Conservation (phyloP, 2,329 filamentous ascomycete species). For the Calonectria leucothoes region DNA sequence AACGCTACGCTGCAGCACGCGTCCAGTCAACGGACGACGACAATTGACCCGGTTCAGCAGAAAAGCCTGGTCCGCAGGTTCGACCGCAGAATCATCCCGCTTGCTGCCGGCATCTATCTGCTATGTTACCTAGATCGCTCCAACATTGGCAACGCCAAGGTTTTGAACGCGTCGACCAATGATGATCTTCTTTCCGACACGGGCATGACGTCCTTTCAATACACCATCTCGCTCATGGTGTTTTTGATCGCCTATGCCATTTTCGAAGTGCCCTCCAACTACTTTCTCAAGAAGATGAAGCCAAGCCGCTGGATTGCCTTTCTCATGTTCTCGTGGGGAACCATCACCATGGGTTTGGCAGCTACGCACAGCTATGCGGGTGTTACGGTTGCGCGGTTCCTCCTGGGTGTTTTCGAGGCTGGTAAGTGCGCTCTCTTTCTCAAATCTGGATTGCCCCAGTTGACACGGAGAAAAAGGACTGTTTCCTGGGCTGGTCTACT, state of each 20-base stretch:
- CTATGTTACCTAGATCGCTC: constrained; percentile 63
- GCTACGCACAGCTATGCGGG: constrained; percentile 49
- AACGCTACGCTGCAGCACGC: not conserved
- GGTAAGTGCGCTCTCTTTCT: constrained; percentile 7
- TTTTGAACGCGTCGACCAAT: constrained; percentile 49
- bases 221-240: constrained; percentile 63
- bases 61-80: constrained; percentile 14
- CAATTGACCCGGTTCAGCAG: not conserved
- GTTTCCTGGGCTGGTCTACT: constrained; percentile 39
- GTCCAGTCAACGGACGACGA: not conserved
- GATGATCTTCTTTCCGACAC: constrained; percentile 56
- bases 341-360: constrained; percentile 56
- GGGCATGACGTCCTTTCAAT: constrained; percentile 58
- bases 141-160: constrained; percentile 60
- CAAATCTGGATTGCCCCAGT: no score
- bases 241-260: constrained; percentile 66
- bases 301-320: constrained; percentile 59
- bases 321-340: constrained; percentile 46
- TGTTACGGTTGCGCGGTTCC: constrained; percentile 44
- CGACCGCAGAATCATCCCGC: constrained; percentile 36
- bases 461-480: no score
- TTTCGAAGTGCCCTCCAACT: constrained; percentile 57
- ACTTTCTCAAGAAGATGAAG: constrained; percentile 59
- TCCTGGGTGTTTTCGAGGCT: constrained; percentile 47
- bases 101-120: constrained; percentile 41